Base-by-base conservation (phyloP, 2,329 filamentous ascomycete genomes). In the Phialophora macrospora region DNA sequence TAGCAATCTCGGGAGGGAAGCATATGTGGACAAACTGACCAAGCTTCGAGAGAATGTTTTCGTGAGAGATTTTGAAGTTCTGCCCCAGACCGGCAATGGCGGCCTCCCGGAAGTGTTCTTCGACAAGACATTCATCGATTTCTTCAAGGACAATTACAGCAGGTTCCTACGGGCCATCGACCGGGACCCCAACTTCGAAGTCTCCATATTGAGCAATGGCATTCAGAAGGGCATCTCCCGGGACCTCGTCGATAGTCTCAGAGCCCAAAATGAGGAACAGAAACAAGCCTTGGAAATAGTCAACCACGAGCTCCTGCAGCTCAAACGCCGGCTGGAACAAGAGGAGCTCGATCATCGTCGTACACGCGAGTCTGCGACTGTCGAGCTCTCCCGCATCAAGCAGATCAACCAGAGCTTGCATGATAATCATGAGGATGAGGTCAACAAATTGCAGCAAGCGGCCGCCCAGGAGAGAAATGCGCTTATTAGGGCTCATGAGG, bases 101-200 rank as follows among this genome's bases (percentile, higher is more conserved):
- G 85, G 78, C 71, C 76, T 93, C 7, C 90, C 93, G 0, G 89
- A 93, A 58, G 90, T 97, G 0, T 96, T 88, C 75, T 95, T 98
- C 69, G 93, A 97, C 72, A 84, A 87, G 55, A 86, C 86, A 0
- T 98, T 97, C 77, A 88, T 99, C 62, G 91, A 97, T 66, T 97
- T 98, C 73, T 87, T 97, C 73, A 97, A 97, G 74, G 93, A 98
- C 74, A 97, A 97, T 75, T 98, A 96, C 75, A 94, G 91, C 73
- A 89, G 93, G 8, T 80, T 97, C 64, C 81, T 90, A 46, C 87
- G 92, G 68, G 91, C 92, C 14, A 91, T 99, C 72, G 95, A 99
- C 77, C 88, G 94, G 67, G 92, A 97, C 68, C 95, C 95, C 0
- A 92, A 89, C 1, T 82, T 96, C 67, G 95, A 99, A 75, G 88